These are phyloP conservation scores for Trichoderma lentiforme DNA, from an alignment of 2,329 filamentous ascomycete species.

Conservation along the genomic window DNA sequence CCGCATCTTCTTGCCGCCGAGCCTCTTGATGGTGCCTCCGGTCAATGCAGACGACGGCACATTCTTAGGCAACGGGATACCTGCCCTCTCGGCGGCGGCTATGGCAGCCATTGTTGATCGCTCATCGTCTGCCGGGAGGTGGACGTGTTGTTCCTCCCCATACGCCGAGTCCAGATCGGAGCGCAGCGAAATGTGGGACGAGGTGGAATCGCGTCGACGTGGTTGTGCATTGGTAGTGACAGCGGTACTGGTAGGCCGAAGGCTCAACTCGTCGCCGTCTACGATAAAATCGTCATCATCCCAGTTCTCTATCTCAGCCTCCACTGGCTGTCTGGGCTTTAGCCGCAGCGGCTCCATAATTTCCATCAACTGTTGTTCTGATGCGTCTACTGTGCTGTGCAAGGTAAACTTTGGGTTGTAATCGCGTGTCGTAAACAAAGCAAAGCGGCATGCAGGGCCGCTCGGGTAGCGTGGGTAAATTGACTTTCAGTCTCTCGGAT, in stretches of 20 bases:
- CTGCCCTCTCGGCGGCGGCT: constrained; percentile 78
- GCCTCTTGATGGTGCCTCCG: constrained; percentile 87
- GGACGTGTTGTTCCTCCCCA: constrained; percentile 82
- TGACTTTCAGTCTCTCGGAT: constrained; percentile 5
- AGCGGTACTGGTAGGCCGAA: constrained; percentile 46
- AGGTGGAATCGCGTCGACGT: constrained; percentile 70
- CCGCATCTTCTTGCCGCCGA: constrained; percentile 72
- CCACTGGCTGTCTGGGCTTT: constrained; percentile 52
- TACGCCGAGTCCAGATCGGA: constrained; percentile 75
- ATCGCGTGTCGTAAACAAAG: constrained; percentile 14
- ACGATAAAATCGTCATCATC: constrained; percentile 74
- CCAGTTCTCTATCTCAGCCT: constrained; percentile 69
- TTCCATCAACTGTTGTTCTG: background rate
- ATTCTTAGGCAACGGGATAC: constrained; percentile 85
- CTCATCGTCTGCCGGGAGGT: constrained; percentile 81
- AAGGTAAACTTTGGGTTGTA: constrained; percentile 8
- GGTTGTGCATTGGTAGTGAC: constrained; percentile 29
- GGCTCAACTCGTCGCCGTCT: constrained; percentile 62
- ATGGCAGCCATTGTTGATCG: constrained; percentile 81
- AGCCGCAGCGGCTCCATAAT: constrained; percentile 55
- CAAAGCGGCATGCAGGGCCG: constrained; percentile 11
- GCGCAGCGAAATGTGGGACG: constrained; percentile 75
- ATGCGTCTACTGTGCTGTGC: background rate
- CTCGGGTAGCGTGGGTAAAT: constrained; percentile 14
- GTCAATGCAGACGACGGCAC: constrained; percentile 85